Conservation (phyloP, 2,329 filamentous ascomycete genomes). For the Cladosporium sp. region DNA sequence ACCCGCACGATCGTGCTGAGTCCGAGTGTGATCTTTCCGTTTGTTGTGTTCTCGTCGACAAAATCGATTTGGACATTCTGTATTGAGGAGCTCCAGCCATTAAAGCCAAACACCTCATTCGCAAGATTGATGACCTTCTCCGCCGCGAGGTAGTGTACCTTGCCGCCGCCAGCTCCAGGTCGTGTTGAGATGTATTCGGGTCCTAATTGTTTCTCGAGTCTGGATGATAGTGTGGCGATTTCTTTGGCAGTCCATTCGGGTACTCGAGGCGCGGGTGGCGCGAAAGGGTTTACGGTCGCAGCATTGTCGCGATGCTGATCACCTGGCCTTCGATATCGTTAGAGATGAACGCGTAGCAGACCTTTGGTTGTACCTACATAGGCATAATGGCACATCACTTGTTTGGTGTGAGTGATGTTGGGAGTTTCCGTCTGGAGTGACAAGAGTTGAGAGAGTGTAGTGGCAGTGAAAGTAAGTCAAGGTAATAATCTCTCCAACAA, state of each 20-base stretch:
- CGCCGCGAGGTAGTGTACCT: slow-evolving; percentile 90
- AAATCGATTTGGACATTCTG: slow-evolving; percentile 94
- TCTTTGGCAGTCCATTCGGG: slow-evolving; percentile 84
- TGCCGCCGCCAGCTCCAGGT: slow-evolving; percentile 75
- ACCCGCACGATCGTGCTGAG: slow-evolving; percentile 88
- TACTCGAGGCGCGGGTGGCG: slow-evolving; percentile 64
- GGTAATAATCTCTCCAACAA: not conserved
- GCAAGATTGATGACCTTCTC: slow-evolving; percentile 95
- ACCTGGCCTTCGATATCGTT: slow-evolving; percentile 27
- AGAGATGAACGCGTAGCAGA: slow-evolving; percentile 1
- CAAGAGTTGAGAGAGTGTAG: too few relatives aligned
- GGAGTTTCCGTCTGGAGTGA: too few relatives aligned
- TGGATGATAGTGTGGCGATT: slow-evolving; percentile 80
- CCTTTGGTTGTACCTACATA: slow-evolving; percentile 21
- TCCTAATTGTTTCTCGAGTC: slow-evolving; percentile 87
- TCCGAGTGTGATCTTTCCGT: slow-evolving; percentile 75
- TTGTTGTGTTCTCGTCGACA: slow-evolving; percentile 78
- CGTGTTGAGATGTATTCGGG: slow-evolving; percentile 93
- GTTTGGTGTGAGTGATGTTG: not conserved
- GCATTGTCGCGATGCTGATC: slow-evolving; percentile 36
- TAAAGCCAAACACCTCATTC: slow-evolving; percentile 95
- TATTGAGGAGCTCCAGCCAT: slow-evolving; percentile 96
- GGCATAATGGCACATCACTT: slow-evolving; percentile 25
- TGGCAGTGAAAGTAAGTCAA: too few relatives aligned
- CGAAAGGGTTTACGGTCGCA: slow-evolving; percentile 69